Conservation (phyloP, 2,329 filamentous ascomycete genomes). For the Fusarium albosuccineum region DNA sequence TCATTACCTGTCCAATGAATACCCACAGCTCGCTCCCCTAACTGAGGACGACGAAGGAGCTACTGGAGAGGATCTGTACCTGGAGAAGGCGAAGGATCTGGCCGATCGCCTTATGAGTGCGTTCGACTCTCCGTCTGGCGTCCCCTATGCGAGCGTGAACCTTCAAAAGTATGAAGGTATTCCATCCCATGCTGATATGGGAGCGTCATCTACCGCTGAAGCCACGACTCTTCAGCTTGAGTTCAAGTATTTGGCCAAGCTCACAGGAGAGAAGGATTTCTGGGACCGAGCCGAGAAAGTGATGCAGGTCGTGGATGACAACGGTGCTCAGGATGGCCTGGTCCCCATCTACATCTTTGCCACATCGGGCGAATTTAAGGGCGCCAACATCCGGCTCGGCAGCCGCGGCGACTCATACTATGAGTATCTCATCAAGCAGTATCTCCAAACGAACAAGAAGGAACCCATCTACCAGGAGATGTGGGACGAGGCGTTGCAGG, state of each 20-base stretch:
- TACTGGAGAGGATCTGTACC: conserved; percentile 88
- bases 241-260: conserved; percentile 95
- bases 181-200: conserved; percentile 84
- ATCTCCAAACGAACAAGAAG: conserved; percentile 89
- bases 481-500: conserved; percentile 88
- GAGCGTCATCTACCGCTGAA: conserved; percentile 94
- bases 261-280: conserved; percentile 92
- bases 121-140: conserved; percentile 87
- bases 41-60: conserved; percentile 77
- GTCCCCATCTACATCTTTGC: conserved; percentile 93
- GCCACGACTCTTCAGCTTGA: conserved; percentile 93
- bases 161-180: conserved; percentile 82
- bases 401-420: conserved; percentile 98
- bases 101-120: conserved; percentile 89
- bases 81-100: conserved; percentile 95
- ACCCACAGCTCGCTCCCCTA: conserved; percentile 82
- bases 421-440: conserved; percentile 99
- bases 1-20: conserved; percentile 91
- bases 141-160: conserved; percentile 93
- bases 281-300: conserved; percentile 94
- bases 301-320: conserved; percentile 90
- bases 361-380: conserved; percentile 81
- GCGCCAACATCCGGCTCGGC: conserved; percentile 88
- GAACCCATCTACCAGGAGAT: conserved; percentile 90
- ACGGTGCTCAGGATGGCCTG: conserved; percentile 82